Evolutionary conservation across 2,329 filamentous ascomycete species (phyloP).

Genomic region (Pyricularia sp.): DNA sequence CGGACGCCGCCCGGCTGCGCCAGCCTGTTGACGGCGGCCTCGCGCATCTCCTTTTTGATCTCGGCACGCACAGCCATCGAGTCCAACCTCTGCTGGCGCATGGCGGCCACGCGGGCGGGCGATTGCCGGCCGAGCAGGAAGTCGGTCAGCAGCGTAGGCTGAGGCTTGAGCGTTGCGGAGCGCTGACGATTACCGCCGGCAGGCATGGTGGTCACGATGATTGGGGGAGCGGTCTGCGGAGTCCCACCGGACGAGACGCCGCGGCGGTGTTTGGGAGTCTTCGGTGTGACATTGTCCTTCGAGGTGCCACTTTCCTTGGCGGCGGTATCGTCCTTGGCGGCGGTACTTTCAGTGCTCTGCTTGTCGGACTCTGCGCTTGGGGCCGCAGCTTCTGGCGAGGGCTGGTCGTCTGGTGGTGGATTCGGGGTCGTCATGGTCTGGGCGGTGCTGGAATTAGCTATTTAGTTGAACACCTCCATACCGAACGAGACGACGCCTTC

Average conservation of each 20-base stretch:
- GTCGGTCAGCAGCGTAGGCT: slow-evolving; percentile 43
- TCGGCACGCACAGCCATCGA: slow-evolving; percentile 42
- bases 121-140: slow-evolving; percentile 49
- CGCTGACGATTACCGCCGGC: slow-evolving; percentile 17
- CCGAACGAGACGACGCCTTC: background rate
- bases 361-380: slow-evolving; percentile 3
- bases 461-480: slow-evolving; percentile 9
- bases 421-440: slow-evolving; percentile 13
- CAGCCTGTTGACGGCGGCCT: slow-evolving; percentile 47
- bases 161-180: slow-evolving; percentile 30
- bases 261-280: slow-evolving; percentile 3
- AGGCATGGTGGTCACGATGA: slow-evolving; percentile 15
- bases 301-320: too few relatives aligned
- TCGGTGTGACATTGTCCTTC: background rate
- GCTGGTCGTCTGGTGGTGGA: slow-evolving; percentile 10
- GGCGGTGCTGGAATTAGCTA: background rate
- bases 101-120: slow-evolving; percentile 41
- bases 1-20: slow-evolving; percentile 60
- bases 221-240: slow-evolving; percentile 29
- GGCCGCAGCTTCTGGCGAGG: slow-evolving; percentile 2
- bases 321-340: too few relatives aligned
- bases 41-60: slow-evolving; percentile 44
- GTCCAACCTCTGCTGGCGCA: slow-evolving; percentile 48
- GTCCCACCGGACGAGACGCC: slow-evolving; percentile 17
- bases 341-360: background rate